phyloP scores from a whole-genome alignment of 2,329 filamentous ascomycete species.

The Fusarium musae region DNA sequence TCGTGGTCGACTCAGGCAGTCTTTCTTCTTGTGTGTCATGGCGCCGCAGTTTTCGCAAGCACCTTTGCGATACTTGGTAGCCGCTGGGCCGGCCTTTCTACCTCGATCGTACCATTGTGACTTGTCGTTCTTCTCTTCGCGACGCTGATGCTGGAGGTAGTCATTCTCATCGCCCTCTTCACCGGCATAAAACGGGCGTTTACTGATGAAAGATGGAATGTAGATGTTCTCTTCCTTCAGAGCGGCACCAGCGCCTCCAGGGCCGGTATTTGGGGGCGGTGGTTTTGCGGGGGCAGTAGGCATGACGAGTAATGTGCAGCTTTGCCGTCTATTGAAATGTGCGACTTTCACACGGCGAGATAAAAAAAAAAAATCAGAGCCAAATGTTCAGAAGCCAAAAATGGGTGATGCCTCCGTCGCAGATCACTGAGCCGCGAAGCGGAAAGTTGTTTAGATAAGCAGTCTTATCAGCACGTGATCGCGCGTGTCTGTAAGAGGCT shows the following conservation, averaged over 20 bases:
- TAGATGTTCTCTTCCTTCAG: constrained; percentile 97
- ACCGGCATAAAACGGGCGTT: constrained; percentile 94
- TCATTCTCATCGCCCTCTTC: constrained; percentile 82
- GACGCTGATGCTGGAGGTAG: constrained; percentile 95
- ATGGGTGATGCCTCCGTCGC: neutral
- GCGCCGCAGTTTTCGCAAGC: constrained; percentile 98
- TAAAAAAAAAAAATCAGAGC: neutral
- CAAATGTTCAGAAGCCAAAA: neutral
- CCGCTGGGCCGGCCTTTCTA: constrained; percentile 83
- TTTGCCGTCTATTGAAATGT: neutral
- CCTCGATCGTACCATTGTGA: constrained; percentile 95
- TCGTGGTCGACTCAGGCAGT: constrained; percentile 88
- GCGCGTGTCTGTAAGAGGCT: constrained; percentile 5
- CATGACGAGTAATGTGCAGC: neutral
- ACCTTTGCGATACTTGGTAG: constrained; percentile 97
- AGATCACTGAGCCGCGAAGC: constrained; percentile 2
- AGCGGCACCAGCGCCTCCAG: constrained; percentile 50
- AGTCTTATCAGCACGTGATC: constrained; percentile 35
- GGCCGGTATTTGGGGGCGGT: constrained; percentile 49
- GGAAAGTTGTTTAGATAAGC: constrained; percentile 33
- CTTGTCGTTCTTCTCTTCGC: constrained; percentile 69
- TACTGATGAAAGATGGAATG: constrained; percentile 97
- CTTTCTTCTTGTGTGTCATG: constrained; percentile 95
- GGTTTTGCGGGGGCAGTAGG: constrained; percentile 49
- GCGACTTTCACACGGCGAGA: neutral